Conservation (phyloP, 2,329 filamentous ascomycete species). For the Stagonosporopsis chrysanthemi region DNA sequence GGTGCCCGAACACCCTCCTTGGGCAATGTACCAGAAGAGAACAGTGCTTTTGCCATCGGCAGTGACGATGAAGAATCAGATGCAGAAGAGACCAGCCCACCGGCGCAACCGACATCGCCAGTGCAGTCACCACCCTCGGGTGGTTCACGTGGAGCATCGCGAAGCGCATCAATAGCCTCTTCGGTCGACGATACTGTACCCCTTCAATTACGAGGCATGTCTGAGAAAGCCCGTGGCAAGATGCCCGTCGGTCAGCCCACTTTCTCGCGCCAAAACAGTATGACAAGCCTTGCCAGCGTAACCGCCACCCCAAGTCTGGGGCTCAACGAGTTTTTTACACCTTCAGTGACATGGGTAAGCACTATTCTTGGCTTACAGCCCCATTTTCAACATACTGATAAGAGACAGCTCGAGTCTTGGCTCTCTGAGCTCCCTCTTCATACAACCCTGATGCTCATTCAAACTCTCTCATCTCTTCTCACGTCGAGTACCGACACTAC, state of each 20-base stretch:
- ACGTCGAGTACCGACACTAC: slow-evolving; percentile 56
- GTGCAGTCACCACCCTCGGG: slow-evolving; percentile 34
- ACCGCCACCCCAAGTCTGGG: slow-evolving; percentile 63
- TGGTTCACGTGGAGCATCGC: slow-evolving; percentile 52
- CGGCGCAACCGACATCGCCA: slow-evolving; percentile 45
- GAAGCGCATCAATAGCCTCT: slow-evolving; percentile 73
- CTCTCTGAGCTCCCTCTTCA: slow-evolving; percentile 90
- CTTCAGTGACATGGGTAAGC: slow-evolving; percentile 76
- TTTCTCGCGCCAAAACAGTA: slow-evolving; percentile 91
- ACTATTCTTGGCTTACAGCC: neutral
- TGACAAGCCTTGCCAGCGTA: slow-evolving; percentile 76
- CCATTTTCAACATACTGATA: slow-evolving; percentile 28
- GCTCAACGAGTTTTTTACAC: slow-evolving; percentile 72
- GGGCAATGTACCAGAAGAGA: slow-evolving; percentile 77
- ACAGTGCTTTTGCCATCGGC: slow-evolving; percentile 85
- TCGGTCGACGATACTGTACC: slow-evolving; percentile 81
- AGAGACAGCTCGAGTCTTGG: slow-evolving; percentile 81
- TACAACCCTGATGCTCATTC: slow-evolving; percentile 81
- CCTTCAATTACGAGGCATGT: slow-evolving; percentile 87
- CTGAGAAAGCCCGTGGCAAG: slow-evolving; percentile 95
- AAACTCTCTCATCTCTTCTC: slow-evolving; percentile 59
- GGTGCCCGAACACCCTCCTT: slow-evolving; percentile 64
- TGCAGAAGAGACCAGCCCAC: slow-evolving; percentile 60
- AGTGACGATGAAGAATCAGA: slow-evolving; percentile 76
- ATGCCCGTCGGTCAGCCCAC: slow-evolving; percentile 83